Conservation (phyloP, 495 filamentous ascomycete genomes). For the Neurospora hispaniola region DNA sequence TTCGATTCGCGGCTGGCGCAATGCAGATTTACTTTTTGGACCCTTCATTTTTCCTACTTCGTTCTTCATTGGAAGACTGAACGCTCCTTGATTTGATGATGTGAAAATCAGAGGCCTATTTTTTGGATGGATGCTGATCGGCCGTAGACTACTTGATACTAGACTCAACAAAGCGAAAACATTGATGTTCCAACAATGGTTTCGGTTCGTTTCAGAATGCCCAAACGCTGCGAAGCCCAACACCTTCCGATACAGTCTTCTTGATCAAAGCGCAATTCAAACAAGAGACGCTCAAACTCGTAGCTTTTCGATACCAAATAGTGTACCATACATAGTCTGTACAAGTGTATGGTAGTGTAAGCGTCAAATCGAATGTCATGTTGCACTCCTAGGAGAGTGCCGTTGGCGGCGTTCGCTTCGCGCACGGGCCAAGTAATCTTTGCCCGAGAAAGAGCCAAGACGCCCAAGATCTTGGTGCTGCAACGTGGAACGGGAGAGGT, state of each 20-base stretch:
- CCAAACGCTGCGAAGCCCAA: neutral
- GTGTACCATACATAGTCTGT: too few species aligned
- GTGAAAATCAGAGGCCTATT: neutral
- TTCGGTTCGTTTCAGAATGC: neutral
- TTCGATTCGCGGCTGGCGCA: constrained; percentile 41
- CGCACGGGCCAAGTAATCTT: neutral
- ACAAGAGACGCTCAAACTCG: neutral
- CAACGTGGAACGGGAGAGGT: neutral
- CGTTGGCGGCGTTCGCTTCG: neutral
- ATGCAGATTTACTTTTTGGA: neutral
- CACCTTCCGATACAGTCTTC: neutral
- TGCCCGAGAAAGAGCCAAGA: neutral
- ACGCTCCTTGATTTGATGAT: neutral
- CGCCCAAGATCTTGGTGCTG: neutral
- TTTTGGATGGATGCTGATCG: neutral
- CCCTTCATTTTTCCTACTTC: neutral
- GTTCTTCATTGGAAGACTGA: neutral
- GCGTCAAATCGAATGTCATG: neutral
- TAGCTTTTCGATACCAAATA: neutral
- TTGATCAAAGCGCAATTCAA: neutral
- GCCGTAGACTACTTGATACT: neutral
- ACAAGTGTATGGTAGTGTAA: neutral
- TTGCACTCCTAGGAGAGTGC: too few species aligned
- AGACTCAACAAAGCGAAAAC: neutral
- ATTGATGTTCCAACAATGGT: neutral